Conservation (phyloP, 2,329 filamentous ascomycete genomes). For the Neonectria coccinea region DNA sequence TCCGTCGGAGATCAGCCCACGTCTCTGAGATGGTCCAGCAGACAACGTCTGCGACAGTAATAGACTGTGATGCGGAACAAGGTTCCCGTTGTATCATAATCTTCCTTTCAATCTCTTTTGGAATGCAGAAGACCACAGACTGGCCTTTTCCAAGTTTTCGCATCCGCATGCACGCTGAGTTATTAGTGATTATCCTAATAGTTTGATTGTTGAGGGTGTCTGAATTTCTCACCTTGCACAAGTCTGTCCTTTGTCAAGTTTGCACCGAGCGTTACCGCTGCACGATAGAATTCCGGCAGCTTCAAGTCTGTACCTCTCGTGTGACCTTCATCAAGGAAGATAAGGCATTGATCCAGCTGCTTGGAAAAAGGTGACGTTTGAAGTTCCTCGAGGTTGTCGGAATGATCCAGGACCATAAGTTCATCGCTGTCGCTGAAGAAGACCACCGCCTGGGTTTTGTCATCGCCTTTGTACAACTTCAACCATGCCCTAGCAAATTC, state of each 20-base stretch:
- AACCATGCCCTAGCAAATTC: slow-evolving; percentile 68
- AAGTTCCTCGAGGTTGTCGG: slow-evolving; percentile 60
- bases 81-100: slow-evolving; percentile 50
- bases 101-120: slow-evolving; percentile 68
- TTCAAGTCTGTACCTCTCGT: slow-evolving; percentile 77
- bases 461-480: not conserved
- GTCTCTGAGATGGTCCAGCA: slow-evolving; percentile 63
- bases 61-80: slow-evolving; percentile 8
- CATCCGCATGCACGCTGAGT: slow-evolving; percentile 76
- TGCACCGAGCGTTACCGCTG: slow-evolving; percentile 75
- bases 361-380: slow-evolving; percentile 68
- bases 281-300: slow-evolving; percentile 68
- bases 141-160: slow-evolving; percentile 75
- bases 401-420: slow-evolving; percentile 63
- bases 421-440: slow-evolving; percentile 70
- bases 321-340: slow-evolving; percentile 78
- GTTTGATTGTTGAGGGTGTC: not conserved
- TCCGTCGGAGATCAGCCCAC: slow-evolving; percentile 26
- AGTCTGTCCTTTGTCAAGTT: slow-evolving; percentile 75
- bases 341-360: slow-evolving; percentile 68
- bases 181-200: not conserved
- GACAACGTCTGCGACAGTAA: slow-evolving; percentile 67
- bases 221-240: slow-evolving; percentile 69
- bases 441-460: slow-evolving; percentile 54
- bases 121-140: slow-evolving; percentile 70